These are phyloP conservation scores for Peronospora farinosa DNA, from an alignment of 352 stramenopile genomes.

Conservation along the genomic window DNA sequence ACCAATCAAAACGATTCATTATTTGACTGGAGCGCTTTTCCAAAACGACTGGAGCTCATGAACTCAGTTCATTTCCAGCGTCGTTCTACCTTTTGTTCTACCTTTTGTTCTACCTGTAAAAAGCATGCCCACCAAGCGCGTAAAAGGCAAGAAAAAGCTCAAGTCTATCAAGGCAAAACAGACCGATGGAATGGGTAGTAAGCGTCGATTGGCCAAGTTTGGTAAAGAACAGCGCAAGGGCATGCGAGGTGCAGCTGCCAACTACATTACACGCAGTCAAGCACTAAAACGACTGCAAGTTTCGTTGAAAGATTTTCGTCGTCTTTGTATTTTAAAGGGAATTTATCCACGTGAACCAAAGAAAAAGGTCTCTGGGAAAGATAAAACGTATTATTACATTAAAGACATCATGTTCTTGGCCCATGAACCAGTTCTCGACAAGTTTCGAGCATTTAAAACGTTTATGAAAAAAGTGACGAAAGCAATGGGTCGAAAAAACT, in stretches of 20 bases:
- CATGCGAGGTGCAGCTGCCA: conserved; percentile 76
- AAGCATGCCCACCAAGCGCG: conserved; percentile 77
- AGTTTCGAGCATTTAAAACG: conserved; percentile 96
- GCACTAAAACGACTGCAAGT: conserved; percentile 94
- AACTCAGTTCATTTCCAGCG: not conserved
- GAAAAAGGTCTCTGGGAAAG: conserved; percentile 91
- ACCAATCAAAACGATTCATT: conserved; percentile 11
- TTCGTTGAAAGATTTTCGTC: conserved; percentile 97
- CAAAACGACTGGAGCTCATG: not conserved
- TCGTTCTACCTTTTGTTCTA: no score
- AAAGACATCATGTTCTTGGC: conserved; percentile 97
- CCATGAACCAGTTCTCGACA: conserved; percentile 97
- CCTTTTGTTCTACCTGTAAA: no score
- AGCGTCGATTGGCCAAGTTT: conserved; percentile 73
- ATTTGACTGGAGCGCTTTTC: conserved; percentile 15
- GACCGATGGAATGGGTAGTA: conserved; percentile 79
- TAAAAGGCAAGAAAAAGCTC: conserved; percentile 87
- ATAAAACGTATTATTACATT: conserved; percentile 99
- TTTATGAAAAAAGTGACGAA: conserved; percentile 98
- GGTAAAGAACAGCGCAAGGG: conserved; percentile 84
- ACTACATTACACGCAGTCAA: conserved; percentile 94
- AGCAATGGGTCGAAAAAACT: conserved; percentile 81
- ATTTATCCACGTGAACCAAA: conserved; percentile 97
- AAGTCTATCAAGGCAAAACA: conserved; percentile 88
- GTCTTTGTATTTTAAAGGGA: conserved; percentile 99